These are phyloP conservation scores for Sapria himalayana DNA, from an alignment of 345 rosid genomes.

Conservation along the genomic window DNA sequence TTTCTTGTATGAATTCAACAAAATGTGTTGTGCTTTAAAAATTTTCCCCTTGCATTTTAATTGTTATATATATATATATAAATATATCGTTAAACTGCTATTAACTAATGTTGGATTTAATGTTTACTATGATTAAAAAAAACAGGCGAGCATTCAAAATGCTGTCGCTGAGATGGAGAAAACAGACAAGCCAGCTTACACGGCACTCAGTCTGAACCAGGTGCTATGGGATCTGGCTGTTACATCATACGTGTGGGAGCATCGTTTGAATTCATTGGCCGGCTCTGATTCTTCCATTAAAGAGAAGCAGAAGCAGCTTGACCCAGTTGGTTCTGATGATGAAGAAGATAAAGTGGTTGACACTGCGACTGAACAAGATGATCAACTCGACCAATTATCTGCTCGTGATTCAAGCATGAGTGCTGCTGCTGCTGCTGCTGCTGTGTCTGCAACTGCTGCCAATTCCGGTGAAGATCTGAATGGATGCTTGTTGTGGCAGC, in stretches of 20 bases:
- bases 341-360: slow-evolving; percentile 7
- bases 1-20: too few relatives aligned
- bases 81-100: too few relatives aligned
- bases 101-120: too few relatives aligned
- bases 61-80: too few relatives aligned
- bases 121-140: too few relatives aligned
- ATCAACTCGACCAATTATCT: slow-evolving; percentile 8
- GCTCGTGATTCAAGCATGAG: slow-evolving; percentile 6
- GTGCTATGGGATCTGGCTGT: slow-evolving; percentile 65
- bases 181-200: slow-evolving; percentile 19
- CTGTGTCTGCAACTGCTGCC: slow-evolving; percentile 12
- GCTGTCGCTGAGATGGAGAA: slow-evolving; percentile 23
- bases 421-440: slow-evolving; percentile 11
- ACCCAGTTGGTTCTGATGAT: slow-evolving; percentile 7
- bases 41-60: too few relatives aligned
- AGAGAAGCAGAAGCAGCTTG: slow-evolving; percentile 11
- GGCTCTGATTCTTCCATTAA: slow-evolving; percentile 14
- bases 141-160: slow-evolving; percentile 24
- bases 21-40: too few relatives aligned
- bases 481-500: slow-evolving; percentile 86
- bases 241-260: slow-evolving; percentile 60
- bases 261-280: slow-evolving; percentile 36
- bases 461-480: slow-evolving; percentile 16
- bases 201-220: slow-evolving; percentile 38
- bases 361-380: slow-evolving; percentile 7